These are phyloP conservation scores for Persicaria maculosa DNA, from an alignment of 148 eudicot species.

Conservation along the genomic window DNA sequence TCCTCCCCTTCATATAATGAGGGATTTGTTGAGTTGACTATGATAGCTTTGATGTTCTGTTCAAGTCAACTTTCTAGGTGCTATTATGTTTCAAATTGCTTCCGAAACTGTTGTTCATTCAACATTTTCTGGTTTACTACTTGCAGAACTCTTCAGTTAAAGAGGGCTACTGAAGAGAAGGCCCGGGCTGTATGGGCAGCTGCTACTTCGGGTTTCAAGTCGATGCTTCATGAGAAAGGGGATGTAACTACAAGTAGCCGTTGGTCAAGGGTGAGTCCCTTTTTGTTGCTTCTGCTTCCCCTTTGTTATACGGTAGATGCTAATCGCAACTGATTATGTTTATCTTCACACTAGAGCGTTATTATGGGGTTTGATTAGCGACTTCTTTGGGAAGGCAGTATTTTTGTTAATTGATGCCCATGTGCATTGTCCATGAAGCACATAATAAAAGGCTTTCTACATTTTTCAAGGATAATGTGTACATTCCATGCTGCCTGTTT, in stretches of 20 bases:
- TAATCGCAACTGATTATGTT: background rate
- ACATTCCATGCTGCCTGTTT: background rate
- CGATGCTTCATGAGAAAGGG: slow-evolving; percentile 74
- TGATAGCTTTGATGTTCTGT: background rate
- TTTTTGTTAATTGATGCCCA: background rate
- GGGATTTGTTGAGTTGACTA: slow-evolving; percentile 6
- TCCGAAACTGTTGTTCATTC: background rate
- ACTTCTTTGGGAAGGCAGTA: background rate
- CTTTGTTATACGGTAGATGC: background rate
- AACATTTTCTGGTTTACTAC: slow-evolving; percentile 7
- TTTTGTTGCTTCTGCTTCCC: background rate
- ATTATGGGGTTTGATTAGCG: background rate
- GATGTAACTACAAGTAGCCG: slow-evolving; percentile 64
- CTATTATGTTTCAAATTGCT: background rate
- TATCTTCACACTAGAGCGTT: background rate
- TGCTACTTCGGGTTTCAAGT: slow-evolving; percentile 52
- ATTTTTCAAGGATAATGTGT: background rate
- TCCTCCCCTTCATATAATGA: background rate
- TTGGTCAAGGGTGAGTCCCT: slow-evolving; percentile 83
- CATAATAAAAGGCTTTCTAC: background rate
- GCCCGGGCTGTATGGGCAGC: slow-evolving; percentile 68
- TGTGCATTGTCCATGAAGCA: background rate
- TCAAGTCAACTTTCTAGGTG: background rate
- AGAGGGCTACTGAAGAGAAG: slow-evolving; percentile 63
- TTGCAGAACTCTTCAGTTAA: slow-evolving; percentile 63